Conservation (phyloP, 371 early-diverging fungal species). For the Phascolomyces articulosus region DNA sequence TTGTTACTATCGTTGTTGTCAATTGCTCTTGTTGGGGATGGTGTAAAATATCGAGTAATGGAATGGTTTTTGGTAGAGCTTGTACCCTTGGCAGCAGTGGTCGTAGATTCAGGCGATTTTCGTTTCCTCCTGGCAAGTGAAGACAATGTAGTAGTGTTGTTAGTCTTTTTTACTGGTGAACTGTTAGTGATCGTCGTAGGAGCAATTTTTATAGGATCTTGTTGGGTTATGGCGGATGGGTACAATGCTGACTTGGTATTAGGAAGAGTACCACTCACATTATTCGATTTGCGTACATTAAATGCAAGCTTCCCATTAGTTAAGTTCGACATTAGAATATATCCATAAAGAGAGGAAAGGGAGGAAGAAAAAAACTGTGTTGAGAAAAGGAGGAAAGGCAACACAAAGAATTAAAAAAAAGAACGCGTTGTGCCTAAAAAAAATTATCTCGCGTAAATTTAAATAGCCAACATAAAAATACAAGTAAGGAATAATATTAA, state of each 20-base stretch:
- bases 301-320: background rate
- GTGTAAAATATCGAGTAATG: slow-evolving; percentile 3
- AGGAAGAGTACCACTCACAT: background rate
- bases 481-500: too few species aligned
- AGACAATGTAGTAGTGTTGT: too few species aligned
- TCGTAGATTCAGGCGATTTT: background rate
- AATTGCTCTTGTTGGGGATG: background rate
- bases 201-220: background rate
- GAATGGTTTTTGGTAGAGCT: background rate
- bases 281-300: background rate
- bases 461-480: too few species aligned
- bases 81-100: too few species aligned
- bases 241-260: background rate
- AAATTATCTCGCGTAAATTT: too few species aligned
- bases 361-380: background rate
- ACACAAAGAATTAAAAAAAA: too few species aligned
- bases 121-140: slow-evolving; percentile 5
- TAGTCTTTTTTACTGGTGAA: background rate
- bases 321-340: background rate
- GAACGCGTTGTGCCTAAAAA: too few species aligned
- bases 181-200: background rate
- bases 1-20: background rate
- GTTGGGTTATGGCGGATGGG: background rate
- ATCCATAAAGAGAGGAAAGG: background rate
- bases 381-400: too few species aligned